phyloP scores from a whole-genome alignment of 75 land plant species.

The Chamaecyparis obtusa region DNA sequence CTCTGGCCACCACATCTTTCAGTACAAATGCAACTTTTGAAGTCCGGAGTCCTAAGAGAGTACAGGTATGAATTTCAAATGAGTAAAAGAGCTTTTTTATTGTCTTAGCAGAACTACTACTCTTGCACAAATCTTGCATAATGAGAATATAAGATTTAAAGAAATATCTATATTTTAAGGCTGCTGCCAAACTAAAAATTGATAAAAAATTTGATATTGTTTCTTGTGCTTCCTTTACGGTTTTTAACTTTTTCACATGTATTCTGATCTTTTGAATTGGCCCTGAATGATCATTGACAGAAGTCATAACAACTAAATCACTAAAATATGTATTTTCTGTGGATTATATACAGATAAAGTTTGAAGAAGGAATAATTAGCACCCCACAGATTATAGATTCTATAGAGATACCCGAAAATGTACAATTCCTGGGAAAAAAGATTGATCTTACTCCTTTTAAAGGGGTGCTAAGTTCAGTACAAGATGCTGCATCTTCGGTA shows the following conservation, averaged over 20 bases:
- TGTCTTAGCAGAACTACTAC: not conserved
- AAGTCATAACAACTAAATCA: not conserved
- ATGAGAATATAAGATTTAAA: not conserved
- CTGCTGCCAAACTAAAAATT: not conserved
- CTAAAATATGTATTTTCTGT: not conserved
- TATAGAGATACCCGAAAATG: conserved; percentile 69
- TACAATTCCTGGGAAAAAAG: conserved; percentile 79
- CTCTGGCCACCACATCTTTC: conserved; percentile 76
- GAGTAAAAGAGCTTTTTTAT: not conserved
- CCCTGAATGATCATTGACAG: not conserved
- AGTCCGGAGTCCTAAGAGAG: conserved; percentile 87
- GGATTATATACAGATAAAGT: conserved; percentile 67
- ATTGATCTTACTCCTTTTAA: conserved; percentile 73
- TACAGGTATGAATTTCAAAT: conserved; percentile 53
- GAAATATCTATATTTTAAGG: not conserved
- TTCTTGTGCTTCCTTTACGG: not conserved
- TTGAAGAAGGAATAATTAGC: conserved; percentile 74
- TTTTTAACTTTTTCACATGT: not conserved
- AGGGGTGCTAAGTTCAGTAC: conserved; percentile 61
- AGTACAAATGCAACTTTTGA: conserved; percentile 87
- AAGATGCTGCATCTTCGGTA: conserved; percentile 84
- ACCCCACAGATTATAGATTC: conserved; percentile 91
- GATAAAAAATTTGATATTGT: not conserved
- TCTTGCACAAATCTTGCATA: not conserved
- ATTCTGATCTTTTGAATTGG: not conserved